Conservation (phyloP, 176 grass and related monocot genomes). For the Paspalum vaginatum region DNA sequence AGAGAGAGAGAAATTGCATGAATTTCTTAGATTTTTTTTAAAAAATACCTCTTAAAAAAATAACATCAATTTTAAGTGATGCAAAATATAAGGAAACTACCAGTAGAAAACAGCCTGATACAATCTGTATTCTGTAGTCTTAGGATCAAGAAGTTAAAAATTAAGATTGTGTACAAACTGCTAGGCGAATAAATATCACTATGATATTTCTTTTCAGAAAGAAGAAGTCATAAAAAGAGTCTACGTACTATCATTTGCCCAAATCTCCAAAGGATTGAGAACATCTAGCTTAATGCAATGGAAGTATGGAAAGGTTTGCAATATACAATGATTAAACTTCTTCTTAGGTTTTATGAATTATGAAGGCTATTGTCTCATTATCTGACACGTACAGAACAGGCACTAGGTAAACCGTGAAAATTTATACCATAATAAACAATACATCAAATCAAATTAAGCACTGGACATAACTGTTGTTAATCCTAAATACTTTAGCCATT, state of each 20-base stretch:
- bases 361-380: not conserved
- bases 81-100: slow-evolving; percentile 5
- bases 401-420: slow-evolving; percentile 18
- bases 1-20: not conserved
- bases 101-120: not conserved
- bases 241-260: not conserved
- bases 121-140: not conserved
- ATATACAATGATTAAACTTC: not conserved
- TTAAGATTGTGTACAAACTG: not conserved
- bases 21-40: not conserved
- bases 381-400: not conserved
- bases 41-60: not conserved
- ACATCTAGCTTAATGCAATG: slow-evolving; percentile 13
- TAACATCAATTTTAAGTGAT: not conserved
- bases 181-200: not conserved
- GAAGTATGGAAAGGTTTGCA: not conserved
- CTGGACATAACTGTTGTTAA: not conserved
- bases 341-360: not conserved
- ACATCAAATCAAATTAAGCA: not conserved
- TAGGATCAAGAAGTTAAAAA: not conserved
- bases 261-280: slow-evolving; percentile 12
- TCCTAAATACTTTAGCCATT: not conserved
- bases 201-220: not conserved
- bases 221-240: not conserved
- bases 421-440: slow-evolving; percentile 20